These are phyloP conservation scores for Dictyostelium firmibasis DNA, from an alignment of 78 protist species.

Conservation along the genomic window DNA sequence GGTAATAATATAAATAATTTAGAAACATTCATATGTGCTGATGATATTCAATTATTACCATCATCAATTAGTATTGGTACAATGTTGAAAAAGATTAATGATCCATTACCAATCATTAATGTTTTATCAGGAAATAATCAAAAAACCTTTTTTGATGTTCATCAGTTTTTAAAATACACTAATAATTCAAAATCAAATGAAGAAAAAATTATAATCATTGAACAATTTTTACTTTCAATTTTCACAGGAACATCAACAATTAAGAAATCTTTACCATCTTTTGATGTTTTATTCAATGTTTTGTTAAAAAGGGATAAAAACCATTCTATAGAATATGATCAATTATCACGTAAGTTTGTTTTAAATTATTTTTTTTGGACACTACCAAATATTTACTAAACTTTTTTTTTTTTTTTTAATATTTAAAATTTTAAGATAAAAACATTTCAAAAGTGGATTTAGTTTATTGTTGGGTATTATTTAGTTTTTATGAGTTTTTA, in stretches of 20 bases:
- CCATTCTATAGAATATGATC: neutral
- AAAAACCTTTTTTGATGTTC: neutral
- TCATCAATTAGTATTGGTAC: neutral
- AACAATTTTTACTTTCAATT: neutral
- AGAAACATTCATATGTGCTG: neutral
- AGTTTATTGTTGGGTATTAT: slow-evolving; percentile 43
- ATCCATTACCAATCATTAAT: neutral
- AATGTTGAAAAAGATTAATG: neutral
- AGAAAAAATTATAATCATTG: neutral
- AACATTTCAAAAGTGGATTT: neutral
- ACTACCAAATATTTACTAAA: no score
- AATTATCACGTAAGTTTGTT: neutral
- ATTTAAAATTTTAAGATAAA: neutral
- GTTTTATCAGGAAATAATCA: neutral
- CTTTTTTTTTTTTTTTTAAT: neutral
- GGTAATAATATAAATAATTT: neutral
- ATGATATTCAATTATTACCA: neutral
- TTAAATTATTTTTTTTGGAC: no score
- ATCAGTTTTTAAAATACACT: neutral
- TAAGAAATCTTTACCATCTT: neutral
- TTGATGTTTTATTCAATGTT: neutral
- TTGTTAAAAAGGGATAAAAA: neutral
- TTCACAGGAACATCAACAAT: neutral
- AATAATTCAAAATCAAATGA: neutral
- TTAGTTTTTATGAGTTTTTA: slow-evolving; percentile 12